A percentile compares a stretch with the other conserved stretches of the same genome.
Evolutionary conservation across 1,139 yeast species (phyloP).

Genomic region (Saccharomyces pastorianus): DNA sequence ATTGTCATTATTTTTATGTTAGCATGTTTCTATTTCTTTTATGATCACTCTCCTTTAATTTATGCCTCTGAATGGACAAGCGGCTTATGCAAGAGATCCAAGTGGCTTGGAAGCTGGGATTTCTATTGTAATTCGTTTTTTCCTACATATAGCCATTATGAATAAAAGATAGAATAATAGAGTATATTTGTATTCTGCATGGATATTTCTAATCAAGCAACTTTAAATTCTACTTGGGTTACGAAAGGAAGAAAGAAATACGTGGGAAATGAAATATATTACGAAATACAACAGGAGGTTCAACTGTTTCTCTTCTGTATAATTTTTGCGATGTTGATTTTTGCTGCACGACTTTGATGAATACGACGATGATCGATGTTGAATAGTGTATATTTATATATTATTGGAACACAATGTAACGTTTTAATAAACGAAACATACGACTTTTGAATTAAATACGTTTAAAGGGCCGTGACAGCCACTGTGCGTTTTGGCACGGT

Average conservation of each 20-base stretch:
- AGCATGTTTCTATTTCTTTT: slow-evolving; percentile 49
- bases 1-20: slow-evolving; percentile 43
- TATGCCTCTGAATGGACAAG: slow-evolving; percentile 83
- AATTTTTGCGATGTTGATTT: not conserved
- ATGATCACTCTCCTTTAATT: slow-evolving; percentile 61
- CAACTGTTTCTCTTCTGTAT: not conserved
- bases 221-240: no score
- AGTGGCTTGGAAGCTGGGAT: slow-evolving; percentile 68
- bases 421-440: not conserved
- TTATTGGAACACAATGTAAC: not conserved
- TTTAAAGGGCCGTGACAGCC: no score
- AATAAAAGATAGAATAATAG: not conserved
- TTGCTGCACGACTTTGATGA: not conserved
- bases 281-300: not conserved
- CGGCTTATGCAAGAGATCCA: slow-evolving; percentile 52
- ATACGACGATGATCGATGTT: not conserved
- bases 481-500: no score
- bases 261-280: no score
- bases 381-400: not conserved
- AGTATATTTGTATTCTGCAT: no score
- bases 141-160: slow-evolving; percentile 23
- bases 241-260: no score
- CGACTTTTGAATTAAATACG: no score
- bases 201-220: no score
- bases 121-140: slow-evolving; percentile 58